phyloP scores from a whole-genome alignment of 768 basidiomycete genomes.

The Pleurotus sapidus region DNA sequence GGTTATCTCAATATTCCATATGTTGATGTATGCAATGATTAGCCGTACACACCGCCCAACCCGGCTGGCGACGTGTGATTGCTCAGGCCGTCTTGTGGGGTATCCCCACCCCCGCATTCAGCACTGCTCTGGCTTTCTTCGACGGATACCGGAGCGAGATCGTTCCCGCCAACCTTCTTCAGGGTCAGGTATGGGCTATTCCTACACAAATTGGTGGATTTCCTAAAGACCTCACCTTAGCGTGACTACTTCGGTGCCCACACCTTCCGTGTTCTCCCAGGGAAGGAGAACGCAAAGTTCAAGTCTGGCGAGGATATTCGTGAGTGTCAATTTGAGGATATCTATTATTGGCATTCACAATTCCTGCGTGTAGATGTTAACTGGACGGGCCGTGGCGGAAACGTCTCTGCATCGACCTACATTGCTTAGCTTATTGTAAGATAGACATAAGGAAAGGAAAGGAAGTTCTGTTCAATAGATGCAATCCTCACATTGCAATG shows the following conservation, averaged over 20 bases:
- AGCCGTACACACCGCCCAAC: slow-evolving; percentile 93
- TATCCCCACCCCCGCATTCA: slow-evolving; percentile 94
- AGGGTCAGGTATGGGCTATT: slow-evolving; percentile 68
- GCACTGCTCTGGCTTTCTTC: slow-evolving; percentile 97
- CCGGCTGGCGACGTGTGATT: slow-evolving; percentile 96
- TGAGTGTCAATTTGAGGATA: slow-evolving; percentile 36
- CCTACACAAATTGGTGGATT: not conserved
- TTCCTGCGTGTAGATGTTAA: slow-evolving; percentile 68
- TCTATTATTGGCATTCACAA: no score
- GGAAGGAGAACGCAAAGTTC: slow-evolving; percentile 85
- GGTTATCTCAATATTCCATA: no score
- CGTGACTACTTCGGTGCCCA: slow-evolving; percentile 99
- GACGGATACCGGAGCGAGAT: slow-evolving; percentile 97
- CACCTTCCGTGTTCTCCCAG: slow-evolving; percentile 93
- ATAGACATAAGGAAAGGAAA: slow-evolving; percentile 5
- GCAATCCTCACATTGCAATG: not conserved
- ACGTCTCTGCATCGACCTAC: slow-evolving; percentile 89
- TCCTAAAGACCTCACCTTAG: slow-evolving; percentile 26
- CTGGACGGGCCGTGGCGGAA: slow-evolving; percentile 98
- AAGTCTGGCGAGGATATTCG: slow-evolving; percentile 84
- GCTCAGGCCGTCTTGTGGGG: slow-evolving; percentile 98
- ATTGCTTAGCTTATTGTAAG: slow-evolving; percentile 36
- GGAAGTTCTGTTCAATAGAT: not conserved
- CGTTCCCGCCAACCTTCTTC: slow-evolving; percentile 91
- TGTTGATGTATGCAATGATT: not conserved